Conservation (phyloP, 495 filamentous ascomycete genomes). For the Glarea lozoyensis region DNA sequence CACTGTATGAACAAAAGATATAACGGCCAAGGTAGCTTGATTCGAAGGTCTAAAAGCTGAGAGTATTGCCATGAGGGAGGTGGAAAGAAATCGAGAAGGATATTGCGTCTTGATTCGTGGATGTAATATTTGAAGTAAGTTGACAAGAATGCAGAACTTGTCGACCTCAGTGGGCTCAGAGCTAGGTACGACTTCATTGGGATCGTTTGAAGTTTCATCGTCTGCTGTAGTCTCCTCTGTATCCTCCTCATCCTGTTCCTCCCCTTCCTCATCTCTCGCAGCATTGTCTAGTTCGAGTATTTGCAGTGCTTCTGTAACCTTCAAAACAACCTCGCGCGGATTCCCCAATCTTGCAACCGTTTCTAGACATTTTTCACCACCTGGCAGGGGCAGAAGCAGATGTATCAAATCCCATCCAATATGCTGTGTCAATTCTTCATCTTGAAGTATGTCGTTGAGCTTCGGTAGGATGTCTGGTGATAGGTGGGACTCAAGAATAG, state of each 20-base stretch:
- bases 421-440: conserved; percentile 73
- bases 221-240: conserved; percentile 18
- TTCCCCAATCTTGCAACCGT: conserved; percentile 75
- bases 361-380: conserved; percentile 65
- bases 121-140: conserved; percentile 79
- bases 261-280: conserved; percentile 28
- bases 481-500: conserved; percentile 78
- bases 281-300: conserved; percentile 46
- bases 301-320: conserved; percentile 52
- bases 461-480: conserved; percentile 65
- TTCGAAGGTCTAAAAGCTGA: conserved; percentile 55
- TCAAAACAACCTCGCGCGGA: conserved; percentile 86
- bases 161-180: conserved; percentile 11
- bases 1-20: conserved; percentile 67
- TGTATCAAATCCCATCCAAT: conserved; percentile 96
- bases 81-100: conserved; percentile 88
- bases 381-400: conserved; percentile 70
- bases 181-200: too few relatives aligned
- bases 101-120: conserved; percentile 81
- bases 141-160: conserved; percentile 69
- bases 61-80: conserved; percentile 69
- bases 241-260: conserved; percentile 15
- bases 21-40: conserved; percentile 62
- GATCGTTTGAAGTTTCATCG: too few relatives aligned
- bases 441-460: conserved; percentile 71